Conservation (phyloP, 2,329 filamentous ascomycete species). For the Ophiostoma himal-ulmi region DNA sequence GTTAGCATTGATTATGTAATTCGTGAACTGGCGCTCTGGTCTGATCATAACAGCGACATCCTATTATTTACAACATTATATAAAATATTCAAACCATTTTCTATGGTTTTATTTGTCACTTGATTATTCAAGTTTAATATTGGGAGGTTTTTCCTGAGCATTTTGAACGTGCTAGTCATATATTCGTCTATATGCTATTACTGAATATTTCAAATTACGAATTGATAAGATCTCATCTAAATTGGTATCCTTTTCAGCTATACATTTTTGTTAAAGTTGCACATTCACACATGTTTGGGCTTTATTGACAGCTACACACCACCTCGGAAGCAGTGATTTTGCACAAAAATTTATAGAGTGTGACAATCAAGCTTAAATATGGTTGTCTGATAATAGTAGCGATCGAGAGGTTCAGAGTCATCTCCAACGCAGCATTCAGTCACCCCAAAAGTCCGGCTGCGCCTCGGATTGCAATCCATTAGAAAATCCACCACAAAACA, state of each 20-base stretch:
- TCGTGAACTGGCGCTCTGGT: neutral
- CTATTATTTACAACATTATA: neutral
- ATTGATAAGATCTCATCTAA: too few species aligned
- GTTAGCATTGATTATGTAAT: conserved; percentile 1
- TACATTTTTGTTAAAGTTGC: too few species aligned
- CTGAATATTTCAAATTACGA: too few species aligned
- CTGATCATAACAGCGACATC: neutral
- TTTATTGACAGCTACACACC: neutral
- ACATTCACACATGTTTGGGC: too few species aligned
- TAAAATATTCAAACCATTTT: neutral
- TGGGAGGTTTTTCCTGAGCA: too few species aligned
- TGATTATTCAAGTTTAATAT: neutral
- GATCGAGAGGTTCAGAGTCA: neutral
- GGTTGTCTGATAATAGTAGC: neutral
- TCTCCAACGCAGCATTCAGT: neutral
- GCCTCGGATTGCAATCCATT: too few species aligned
- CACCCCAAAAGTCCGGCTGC: neutral
- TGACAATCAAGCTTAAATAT: neutral
- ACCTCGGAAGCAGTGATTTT: neutral
- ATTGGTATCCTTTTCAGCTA: too few species aligned
- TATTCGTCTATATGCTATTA: too few species aligned
- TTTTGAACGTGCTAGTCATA: too few species aligned
- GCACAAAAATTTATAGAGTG: too few species aligned
- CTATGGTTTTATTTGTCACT: neutral
- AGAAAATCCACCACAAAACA: too few species aligned